These are phyloP conservation scores for Allantophomopsis cytisporea DNA, from an alignment of 2,329 filamentous ascomycete genomes.

Conservation along the genomic window DNA sequence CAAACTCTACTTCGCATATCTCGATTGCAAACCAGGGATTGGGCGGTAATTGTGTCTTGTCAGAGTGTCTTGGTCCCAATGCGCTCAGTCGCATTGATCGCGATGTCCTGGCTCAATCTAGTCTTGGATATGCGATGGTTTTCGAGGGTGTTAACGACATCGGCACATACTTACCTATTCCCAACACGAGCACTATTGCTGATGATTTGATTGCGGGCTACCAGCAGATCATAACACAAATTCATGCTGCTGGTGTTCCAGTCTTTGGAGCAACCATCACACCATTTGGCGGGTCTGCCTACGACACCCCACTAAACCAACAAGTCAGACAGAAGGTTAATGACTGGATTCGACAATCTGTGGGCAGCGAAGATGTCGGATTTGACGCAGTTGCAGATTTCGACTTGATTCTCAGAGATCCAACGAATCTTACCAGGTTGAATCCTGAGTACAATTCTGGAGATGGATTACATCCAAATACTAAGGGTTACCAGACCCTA, in stretches of 20 bases:
- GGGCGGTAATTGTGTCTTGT: constrained; percentile 52
- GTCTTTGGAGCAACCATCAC: constrained; percentile 54
- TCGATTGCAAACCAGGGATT: constrained; percentile 52
- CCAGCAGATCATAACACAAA: constrained; percentile 38
- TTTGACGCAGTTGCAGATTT: constrained; percentile 54
- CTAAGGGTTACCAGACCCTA: constrained; percentile 42
- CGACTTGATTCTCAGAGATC: constrained; percentile 38
- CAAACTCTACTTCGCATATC: constrained; percentile 33
- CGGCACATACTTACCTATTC: constrained; percentile 30
- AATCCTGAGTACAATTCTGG: constrained; percentile 39
- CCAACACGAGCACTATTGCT: constrained; percentile 33
- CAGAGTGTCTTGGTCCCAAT: constrained; percentile 48
- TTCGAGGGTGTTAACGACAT: constrained; percentile 63
- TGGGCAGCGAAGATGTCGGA: constrained; percentile 26
- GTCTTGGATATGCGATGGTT: constrained; percentile 46
- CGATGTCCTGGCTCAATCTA: constrained; percentile 45
- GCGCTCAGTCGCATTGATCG: constrained; percentile 45
- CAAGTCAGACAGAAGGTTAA: constrained; percentile 43
- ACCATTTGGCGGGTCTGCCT: constrained; percentile 36
- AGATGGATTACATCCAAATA: constrained; percentile 52
- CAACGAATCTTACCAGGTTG: constrained; percentile 31
- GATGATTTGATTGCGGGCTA: constrained; percentile 41
- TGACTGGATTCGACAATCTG: constrained; percentile 31
- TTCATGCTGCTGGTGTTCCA: constrained; percentile 37
- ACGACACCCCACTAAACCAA: constrained; percentile 30